Evolutionary conservation across 73 alveolate species (phyloP).

Genomic region (Paramecium pentaurelia): DNA sequence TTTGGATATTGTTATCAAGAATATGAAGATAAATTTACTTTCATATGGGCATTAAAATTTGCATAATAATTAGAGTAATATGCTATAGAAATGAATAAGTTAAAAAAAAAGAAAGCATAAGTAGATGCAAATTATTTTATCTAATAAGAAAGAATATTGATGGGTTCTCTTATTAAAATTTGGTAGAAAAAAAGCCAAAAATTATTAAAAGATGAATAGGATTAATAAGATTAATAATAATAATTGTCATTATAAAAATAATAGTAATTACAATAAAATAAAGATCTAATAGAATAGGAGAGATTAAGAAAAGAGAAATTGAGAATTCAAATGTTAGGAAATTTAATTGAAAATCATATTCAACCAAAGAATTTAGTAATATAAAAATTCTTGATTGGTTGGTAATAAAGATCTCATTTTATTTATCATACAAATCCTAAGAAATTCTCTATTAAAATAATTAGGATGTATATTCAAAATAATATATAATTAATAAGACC

Average conservation of each 20-base stretch:
- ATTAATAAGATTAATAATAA: background rate
- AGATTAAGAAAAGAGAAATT: background rate
- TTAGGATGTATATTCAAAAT: background rate
- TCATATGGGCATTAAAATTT: background rate
- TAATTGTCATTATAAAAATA: background rate
- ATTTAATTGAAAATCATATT: background rate
- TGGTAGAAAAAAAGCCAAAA: background rate
- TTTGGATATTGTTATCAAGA: constrained; percentile 6
- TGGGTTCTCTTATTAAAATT: background rate
- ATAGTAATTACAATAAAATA: background rate
- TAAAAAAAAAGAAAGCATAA: background rate
- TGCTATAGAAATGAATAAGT: background rate
- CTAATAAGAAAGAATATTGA: background rate
- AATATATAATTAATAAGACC: background rate
- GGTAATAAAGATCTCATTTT: background rate
- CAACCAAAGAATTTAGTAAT: background rate
- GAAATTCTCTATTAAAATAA: background rate
- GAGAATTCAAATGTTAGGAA: background rate
- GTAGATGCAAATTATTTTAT: background rate
- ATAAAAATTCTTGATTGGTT: background rate
- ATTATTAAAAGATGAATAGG: background rate
- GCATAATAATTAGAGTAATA: background rate
- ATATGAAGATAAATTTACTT: background rate
- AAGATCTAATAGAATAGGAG: background rate
- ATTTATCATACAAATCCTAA: background rate